Evolutionary conservation across 2,329 filamentous ascomycete genomes (phyloP).

Genomic region (Sporothrix globosa): DNA sequence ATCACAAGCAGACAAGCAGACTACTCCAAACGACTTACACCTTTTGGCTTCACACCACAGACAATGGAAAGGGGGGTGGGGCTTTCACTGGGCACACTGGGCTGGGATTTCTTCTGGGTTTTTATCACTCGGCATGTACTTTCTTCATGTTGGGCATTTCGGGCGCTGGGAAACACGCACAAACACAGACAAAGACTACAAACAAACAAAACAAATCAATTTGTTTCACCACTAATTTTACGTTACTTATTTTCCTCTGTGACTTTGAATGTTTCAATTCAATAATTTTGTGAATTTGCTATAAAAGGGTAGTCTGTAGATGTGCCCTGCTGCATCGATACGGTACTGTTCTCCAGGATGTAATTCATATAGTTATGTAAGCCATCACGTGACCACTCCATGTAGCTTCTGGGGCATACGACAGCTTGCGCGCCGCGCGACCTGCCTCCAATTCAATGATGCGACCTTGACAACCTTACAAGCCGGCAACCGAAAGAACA

Average conservation of each 20-base stretch:
- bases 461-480: background rate
- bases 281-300: background rate
- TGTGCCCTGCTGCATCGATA: background rate
- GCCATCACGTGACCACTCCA: background rate
- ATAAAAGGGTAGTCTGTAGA: background rate
- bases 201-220: background rate
- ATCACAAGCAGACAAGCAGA: background rate
- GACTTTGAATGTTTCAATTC: background rate
- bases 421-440: constrained; percentile 14
- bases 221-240: background rate
- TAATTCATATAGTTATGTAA: background rate
- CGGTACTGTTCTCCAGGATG: background rate
- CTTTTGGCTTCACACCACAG: background rate
- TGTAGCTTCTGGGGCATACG: constrained; percentile 6
- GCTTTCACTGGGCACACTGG: background rate
- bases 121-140: background rate
- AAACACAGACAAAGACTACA: background rate
- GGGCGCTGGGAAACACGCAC: constrained; percentile 3
- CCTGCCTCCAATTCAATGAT: background rate
- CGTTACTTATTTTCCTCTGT: background rate
- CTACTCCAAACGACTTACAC: background rate
- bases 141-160: background rate
- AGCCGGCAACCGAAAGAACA: background rate
- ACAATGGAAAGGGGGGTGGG: background rate
- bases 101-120: background rate